These are phyloP conservation scores for Boletus reticuloceps DNA, from an alignment of 768 basidiomycete species.

Conservation along the genomic window DNA sequence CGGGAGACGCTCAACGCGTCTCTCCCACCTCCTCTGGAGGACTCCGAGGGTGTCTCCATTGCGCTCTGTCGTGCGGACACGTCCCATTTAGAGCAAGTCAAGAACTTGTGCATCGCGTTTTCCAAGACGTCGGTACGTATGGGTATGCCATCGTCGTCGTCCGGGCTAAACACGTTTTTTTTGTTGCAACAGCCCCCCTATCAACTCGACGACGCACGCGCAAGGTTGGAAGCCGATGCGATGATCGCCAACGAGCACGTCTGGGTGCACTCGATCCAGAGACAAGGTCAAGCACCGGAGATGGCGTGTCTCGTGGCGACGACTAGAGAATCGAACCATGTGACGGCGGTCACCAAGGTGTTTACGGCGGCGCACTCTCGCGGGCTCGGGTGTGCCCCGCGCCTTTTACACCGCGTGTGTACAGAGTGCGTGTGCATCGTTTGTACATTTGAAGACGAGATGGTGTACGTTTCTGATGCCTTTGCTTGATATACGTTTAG, in stretches of 20 bases:
- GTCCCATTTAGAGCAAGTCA: constrained; percentile 34
- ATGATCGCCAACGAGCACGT: constrained; percentile 46
- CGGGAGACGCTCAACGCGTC: constrained; percentile 30
- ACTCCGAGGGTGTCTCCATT: constrained; percentile 17
- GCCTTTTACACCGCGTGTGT: constrained; percentile 57
- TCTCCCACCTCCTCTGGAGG: not conserved
- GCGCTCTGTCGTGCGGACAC: constrained; percentile 32
- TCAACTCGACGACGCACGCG: constrained; percentile 39
- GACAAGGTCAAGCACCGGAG: constrained; percentile 22
- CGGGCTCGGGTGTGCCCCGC: constrained; percentile 53
- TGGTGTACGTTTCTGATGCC: too few relatives aligned
- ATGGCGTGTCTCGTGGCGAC: constrained; percentile 67
- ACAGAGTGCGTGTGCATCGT: constrained; percentile 40
- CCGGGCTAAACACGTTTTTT: not conserved
- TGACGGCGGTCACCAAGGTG: constrained; percentile 71
- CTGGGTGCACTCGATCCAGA: constrained; percentile 56
- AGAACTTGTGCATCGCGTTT: constrained; percentile 51
- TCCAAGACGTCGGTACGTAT: constrained; percentile 55
- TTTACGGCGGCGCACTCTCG: constrained; percentile 56
- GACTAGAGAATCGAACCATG: constrained; percentile 52
- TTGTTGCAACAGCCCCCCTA: constrained; percentile 50
- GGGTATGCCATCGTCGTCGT: not conserved
- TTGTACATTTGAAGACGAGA: too few relatives aligned
- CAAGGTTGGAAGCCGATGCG: constrained; percentile 47
- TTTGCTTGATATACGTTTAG: not conserved